Conservation (phyloP, 1,139 yeast genomes). For the Groenewaldozyma auringiensis region DNA sequence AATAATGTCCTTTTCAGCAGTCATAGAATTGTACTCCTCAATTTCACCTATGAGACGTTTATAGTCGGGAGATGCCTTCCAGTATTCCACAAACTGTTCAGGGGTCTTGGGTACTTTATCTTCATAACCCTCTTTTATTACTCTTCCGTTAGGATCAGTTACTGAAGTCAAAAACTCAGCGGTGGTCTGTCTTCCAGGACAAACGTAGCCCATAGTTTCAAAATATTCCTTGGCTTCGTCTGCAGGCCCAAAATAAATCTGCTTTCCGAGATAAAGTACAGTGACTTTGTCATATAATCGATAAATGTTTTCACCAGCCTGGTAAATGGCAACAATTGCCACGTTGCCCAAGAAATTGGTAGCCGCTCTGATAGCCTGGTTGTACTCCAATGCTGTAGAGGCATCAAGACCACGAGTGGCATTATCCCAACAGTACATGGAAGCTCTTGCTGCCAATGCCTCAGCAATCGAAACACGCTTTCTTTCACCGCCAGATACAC, state of each 20-base stretch:
- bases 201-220: conserved; percentile 51
- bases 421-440: conserved; percentile 64
- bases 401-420: conserved; percentile 77
- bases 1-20: conserved; percentile 37
- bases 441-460: conserved; percentile 50
- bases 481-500: conserved; percentile 61
- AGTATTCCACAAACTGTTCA: conserved; percentile 47
- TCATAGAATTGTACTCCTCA: conserved; percentile 35
- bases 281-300: conserved; percentile 57
- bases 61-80: conserved; percentile 49
- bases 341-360: conserved; percentile 50
- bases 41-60: conserved; percentile 36
- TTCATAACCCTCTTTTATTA: conserved; percentile 41
- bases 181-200: conserved; percentile 57
- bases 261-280: conserved; percentile 51
- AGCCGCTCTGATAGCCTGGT: conserved; percentile 54
- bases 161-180: conserved; percentile 65
- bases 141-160: conserved; percentile 49
- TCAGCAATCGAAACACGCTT: conserved; percentile 59
- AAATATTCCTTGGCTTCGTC: conserved; percentile 46
- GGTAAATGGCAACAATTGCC: conserved; percentile 52
- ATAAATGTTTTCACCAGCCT: conserved; percentile 62
- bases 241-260: conserved; percentile 53
- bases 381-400: conserved; percentile 62
- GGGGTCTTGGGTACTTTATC: conserved; percentile 49